Evolutionary conservation across 768 basidiomycete genomes (phyloP), one percentile per base, ranked within the genome.

Genomic region (Filobasidium wieringae): DNA sequence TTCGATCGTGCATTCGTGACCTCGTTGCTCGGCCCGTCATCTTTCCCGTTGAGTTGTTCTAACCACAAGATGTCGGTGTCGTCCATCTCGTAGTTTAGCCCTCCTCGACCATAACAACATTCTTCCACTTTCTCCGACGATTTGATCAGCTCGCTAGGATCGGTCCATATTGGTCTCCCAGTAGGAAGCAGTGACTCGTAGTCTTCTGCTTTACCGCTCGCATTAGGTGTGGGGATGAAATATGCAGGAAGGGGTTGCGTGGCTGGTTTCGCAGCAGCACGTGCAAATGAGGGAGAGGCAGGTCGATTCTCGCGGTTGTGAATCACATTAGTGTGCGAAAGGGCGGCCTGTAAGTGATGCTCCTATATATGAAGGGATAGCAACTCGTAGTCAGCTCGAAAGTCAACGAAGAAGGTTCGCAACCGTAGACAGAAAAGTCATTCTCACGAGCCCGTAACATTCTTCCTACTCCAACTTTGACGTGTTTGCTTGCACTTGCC

Each of bases 31-130:
- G 87, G 86, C 17, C 89, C 89, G 71, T 90, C 88, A 26, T 66
- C 64, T 51, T 68, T 71, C 15, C 64, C 55, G 66, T 96, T 95
- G 68, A 88, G 89, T 75, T 83, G 85, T 65, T 87, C 85, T 31
- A 99, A 80, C 93, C 93, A 99, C 63, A 86, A 86, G 67, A 86
- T 83, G 76, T 97, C 93, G 17, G 86, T 84, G 72, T 97, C 95
- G 66, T 99, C 93, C 86, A 96, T 87, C 63, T 82, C 87, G 69
- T 97, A 96, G 1, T 84, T 83, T 74, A 86, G 86, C 0, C 86
- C 85, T 64, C 85, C 82, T 64, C 79, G 77, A 8, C 81, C 77
- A 63, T 91, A 89, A 29, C 63, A 65, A 19, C 67, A 64, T 58
- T 77, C 75, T 65, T 97, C 95, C 63, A 86, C 82, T 2, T 86